Evolutionary conservation across 257 asterid species (phyloP), one percentile per base, ranked within the genome.

Genomic region (Nicotiana tabacum): DNA sequence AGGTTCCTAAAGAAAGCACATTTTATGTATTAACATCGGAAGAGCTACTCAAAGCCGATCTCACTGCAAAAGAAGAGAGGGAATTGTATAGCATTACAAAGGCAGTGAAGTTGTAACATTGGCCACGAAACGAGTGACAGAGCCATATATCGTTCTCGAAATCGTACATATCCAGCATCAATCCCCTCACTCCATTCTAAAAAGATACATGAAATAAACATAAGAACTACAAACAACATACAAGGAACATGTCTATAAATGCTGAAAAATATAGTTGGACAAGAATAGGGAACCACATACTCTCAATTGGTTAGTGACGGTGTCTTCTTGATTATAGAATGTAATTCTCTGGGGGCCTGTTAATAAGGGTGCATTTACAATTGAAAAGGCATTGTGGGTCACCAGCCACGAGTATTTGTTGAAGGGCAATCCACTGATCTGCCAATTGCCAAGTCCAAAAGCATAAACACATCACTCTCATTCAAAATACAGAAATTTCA

Each of bases 111-210:
- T 96, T 96, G 92, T 88, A 96, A 89, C 99, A 96, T 83, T 96
- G 97, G 82, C 98, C 98, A 11, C 86, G 93, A 81, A 96, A 90
- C 8, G 99, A 96, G 87, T 96, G 99, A 77, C 99, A 96, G 82
- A 96, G 97, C 99, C 99, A 96, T 83, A 96, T 91, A 85, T 94
- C 98, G 58, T 93, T 90, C 91, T 93, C 97, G 87, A 96, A 96
- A 84, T 96, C 99, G 68, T 96, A 94, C 99, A 96, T 93, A 87
- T 96, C 99, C 91, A 96, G 90, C 99, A 96, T 96, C 91, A 96
- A 87, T 60, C 99, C 99, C 86, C 99, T 90, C 77, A 94, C 99
- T 89, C 98, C 98, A 89, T 96, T 96, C 99, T 94, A 88, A 80
- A 72, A 32, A 27, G 77, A 58, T 65, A 86, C 70, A 77, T 69